Evolutionary conservation across 257 asterid genomes (phyloP).

Genomic region (Forsythia viridissima): DNA sequence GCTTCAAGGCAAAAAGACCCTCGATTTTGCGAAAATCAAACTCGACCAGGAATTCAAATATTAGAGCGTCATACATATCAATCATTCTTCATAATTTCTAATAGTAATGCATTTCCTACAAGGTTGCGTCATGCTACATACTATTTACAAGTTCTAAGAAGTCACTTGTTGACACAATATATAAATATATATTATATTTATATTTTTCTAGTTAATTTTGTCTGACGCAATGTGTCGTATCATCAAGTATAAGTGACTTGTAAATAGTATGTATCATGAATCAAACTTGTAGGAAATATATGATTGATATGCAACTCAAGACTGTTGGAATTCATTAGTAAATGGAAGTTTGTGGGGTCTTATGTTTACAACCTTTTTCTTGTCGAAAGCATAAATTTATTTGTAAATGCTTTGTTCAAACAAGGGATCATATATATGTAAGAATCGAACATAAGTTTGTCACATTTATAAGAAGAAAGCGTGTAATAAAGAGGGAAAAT

Average conservation of each 20-base stretch:
- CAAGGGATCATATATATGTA: conserved; percentile 23
- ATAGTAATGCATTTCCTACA: too few species aligned
- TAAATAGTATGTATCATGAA: conserved; percentile 30
- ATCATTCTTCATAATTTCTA: too few species aligned
- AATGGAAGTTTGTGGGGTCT: conserved; percentile 28
- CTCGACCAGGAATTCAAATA: conserved; percentile 10
- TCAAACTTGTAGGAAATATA: conserved; percentile 19
- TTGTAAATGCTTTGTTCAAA: conserved; percentile 12
- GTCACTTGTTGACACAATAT: too few species aligned
- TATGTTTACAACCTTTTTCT: conserved; percentile 1
- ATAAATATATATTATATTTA: too few species aligned
- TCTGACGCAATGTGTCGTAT: not conserved
- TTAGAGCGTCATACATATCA: not conserved
- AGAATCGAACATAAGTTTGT: conserved; percentile 33
- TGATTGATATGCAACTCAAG: not conserved
- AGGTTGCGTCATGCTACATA: too few species aligned
- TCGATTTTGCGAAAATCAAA: conserved; percentile 70
- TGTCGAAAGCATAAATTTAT: conserved; percentile 18
- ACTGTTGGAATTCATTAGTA: conserved; percentile 27
- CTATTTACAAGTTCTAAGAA: too few species aligned
- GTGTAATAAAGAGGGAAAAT: conserved; percentile 44
- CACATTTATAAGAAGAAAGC: conserved; percentile 37
- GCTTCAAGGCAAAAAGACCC: conserved; percentile 85
- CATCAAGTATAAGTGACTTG: conserved; percentile 6
- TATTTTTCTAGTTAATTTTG: not conserved